Conservation (phyloP, 1,139 yeast species). For the Spathaspora sp. region DNA sequence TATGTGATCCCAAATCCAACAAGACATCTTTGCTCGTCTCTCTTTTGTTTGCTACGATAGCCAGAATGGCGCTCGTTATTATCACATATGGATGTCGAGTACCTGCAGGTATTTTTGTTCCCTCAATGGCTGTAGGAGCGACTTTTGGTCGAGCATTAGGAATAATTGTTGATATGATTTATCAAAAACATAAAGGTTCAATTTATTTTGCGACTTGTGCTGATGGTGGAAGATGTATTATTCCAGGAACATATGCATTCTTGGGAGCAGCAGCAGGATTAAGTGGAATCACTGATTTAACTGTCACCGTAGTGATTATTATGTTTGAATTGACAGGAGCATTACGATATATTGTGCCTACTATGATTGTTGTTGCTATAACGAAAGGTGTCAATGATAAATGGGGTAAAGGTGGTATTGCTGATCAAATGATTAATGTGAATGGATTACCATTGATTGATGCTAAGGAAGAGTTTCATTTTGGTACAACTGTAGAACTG, state of each 20-base stretch:
- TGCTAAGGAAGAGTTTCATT: slow-evolving; percentile 63
- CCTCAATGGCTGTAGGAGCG: slow-evolving; percentile 96
- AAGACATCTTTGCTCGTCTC: slow-evolving; percentile 41
- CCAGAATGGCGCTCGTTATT: slow-evolving; percentile 70
- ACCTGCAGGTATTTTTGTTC: slow-evolving; percentile 95
- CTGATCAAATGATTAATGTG: slow-evolving; percentile 89
- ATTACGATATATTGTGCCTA: slow-evolving; percentile 81
- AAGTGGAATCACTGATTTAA: slow-evolving; percentile 89
- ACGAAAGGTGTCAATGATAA: slow-evolving; percentile 75
- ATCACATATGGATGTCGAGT: slow-evolving; percentile 89
- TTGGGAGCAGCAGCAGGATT: slow-evolving; percentile 97
- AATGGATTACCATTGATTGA: slow-evolving; percentile 89
- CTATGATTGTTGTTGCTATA: slow-evolving; percentile 94
- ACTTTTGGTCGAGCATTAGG: slow-evolving; percentile 89
- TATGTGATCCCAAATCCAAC: slow-evolving; percentile 50
- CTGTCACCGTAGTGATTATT: slow-evolving; percentile 89
- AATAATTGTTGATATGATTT: slow-evolving; percentile 58
- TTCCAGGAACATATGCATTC: slow-evolving; percentile 93
- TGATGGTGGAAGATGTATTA: slow-evolving; percentile 54
- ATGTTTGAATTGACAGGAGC: slow-evolving; percentile 98
- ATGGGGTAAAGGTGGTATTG: slow-evolving; percentile 84
- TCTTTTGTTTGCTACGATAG: slow-evolving; percentile 66
- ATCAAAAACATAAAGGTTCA: slow-evolving; percentile 42
- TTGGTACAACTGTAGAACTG: slow-evolving; percentile 45
- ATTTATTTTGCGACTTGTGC: slow-evolving; percentile 50